Base-by-base conservation (phyloP, 345 rosid species). In the Eucalyptus tenuipes region DNA sequence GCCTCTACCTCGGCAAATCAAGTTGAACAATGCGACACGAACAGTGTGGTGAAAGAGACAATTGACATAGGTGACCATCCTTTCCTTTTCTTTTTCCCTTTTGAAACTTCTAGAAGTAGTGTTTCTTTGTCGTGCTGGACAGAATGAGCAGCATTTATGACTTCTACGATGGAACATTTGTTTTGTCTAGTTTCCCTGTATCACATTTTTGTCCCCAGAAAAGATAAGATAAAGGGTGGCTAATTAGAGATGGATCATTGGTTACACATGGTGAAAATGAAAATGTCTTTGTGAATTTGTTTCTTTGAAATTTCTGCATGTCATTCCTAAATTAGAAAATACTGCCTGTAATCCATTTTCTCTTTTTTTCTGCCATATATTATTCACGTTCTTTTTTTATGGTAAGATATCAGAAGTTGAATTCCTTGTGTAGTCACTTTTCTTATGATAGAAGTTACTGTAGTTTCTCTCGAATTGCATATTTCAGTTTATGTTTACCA, bases 1-100 rank as follows among this genome's bases (percentile, higher is more conserved):
- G 68, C 88, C 87, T 93, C 97, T 90, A 91, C 92, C 81, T 90
- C 95, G 61, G 91, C 92, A 90, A 91, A 88, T 57, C 82, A 15
- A 75, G 90, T 90, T 86, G 93, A 90, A 89, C 90, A n/a, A 55
- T 52, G 87, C 45, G 75, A 87, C 80, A 44, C 89, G 87, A 91
- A 66, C 81, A 57, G 84, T 68, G 59, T 89, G 53, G 88, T 90
- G 85, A 88, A 89, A 87, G 92, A 91, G 37, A 87, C 85, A 88
- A 88, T 66, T 86, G 86, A 31, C 87, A 89, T 37, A 93, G 96
- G 98, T 97, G 93, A 66, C 68, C 75, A 68, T 47, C 45, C 89
- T 87, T 57, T 49, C 49, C 68, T 55, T 45, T 64, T 40, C 40
- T 55, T 44, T 57, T 42, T 55, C 53, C 44, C n/a, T n/a, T 29